Conservation (phyloP, 2,329 filamentous ascomycete species). For the Paecilomyces dactylethromorphus region DNA sequence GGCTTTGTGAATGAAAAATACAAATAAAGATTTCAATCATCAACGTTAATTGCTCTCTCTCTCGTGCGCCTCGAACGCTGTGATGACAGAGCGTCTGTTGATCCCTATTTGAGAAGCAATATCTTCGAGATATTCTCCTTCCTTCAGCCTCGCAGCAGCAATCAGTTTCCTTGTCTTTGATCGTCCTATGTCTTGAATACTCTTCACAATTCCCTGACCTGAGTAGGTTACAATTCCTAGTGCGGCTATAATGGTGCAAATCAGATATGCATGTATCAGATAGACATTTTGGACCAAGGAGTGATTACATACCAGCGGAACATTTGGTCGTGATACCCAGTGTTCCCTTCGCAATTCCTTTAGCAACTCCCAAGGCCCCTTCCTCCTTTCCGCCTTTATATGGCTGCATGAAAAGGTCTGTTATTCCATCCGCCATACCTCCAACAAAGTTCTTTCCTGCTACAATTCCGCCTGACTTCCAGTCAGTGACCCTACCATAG, state of each 20-base stretch:
- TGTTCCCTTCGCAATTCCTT: constrained; percentile 17
- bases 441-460: constrained; percentile 26
- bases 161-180: not conserved
- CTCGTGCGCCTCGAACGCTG: not conserved
- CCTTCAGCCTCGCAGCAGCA: not conserved
- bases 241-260: not conserved
- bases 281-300: not conserved
- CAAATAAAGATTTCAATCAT: too few relatives aligned
- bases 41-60: not conserved
- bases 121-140: not conserved
- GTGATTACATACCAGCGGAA: not conserved
- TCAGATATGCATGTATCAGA: not conserved
- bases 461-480: constrained; percentile 23
- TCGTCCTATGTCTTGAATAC: not conserved
- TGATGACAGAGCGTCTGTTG: not conserved
- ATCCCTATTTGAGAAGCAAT: not conserved
- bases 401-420: constrained; percentile 21
- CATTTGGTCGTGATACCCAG: not conserved
- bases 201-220: not conserved
- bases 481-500: constrained; percentile 25
- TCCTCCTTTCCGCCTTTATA: constrained; percentile 21
- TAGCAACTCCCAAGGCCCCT: constrained; percentile 23
- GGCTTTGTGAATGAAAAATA: too few relatives aligned
- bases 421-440: constrained; percentile 25
- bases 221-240: not conserved